Base-by-base conservation (phyloP, 768 basidiomycete genomes). In the Russula griseocarnosa region DNA sequence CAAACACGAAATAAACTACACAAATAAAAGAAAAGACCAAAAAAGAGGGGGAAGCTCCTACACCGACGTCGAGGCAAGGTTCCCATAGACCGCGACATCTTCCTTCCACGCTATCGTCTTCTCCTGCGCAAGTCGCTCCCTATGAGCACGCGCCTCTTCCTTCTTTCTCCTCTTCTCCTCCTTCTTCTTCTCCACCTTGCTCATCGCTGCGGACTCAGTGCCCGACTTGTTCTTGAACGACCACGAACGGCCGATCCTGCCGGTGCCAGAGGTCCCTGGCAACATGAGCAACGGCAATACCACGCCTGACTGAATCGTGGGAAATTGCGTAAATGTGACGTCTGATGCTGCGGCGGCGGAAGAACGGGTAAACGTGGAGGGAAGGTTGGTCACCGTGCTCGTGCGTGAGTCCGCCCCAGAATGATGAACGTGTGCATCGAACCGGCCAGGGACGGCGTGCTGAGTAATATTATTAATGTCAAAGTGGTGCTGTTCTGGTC, bases 131-230 rank as follows among this genome's bases (percentile, higher is more conserved):
- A 82, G 73, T 56, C 75, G 75, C 62, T 80, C 78, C 36, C 72
- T 73, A 66, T 72, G 76, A 59, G 75, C 75, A 38, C 75, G 74
- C 54, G 75, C 71, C 57, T 77, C 74, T 11, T 78, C 76, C 69
- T 78, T 77, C 71, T 77, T 82, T 60, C 73, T 73, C 66, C 68
- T 71, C 71, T 79, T 83, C 67, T 75, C 72, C 62, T 81, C 82
- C 49, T 71, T 70, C 62, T 71, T 70, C 62, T 69, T 70, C 51
- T 62, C 49, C 53, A 24, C 30, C 60, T 65, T 67, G 53, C 38
- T n/a, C 53, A 44, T n/a, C 10, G 2, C 22, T 3, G 10, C 9
- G 4, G 44, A 46, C 44, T 8, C 44, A 22, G 8, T 10, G 65
- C 55, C 34, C n/a, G 18, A n/a, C 54, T 49, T 59, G 30, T 44